Conservation (phyloP, 1,284 basidiomycete genomes). For the Ceratobasidium sp. region DNA sequence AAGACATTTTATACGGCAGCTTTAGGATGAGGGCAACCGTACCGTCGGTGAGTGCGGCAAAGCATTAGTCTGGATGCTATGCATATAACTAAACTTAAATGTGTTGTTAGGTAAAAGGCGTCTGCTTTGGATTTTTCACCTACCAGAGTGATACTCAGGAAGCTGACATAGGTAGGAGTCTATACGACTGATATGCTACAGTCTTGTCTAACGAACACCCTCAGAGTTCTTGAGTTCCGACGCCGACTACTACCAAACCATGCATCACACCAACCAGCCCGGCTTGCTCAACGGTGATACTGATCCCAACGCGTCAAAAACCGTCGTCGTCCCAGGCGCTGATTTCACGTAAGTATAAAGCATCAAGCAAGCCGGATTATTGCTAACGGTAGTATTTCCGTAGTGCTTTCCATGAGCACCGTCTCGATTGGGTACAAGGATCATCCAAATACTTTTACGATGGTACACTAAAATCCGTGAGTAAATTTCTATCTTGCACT, state of each 20-base stretch:
- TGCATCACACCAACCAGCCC: constrained; percentile 48
- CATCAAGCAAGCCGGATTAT: background rate
- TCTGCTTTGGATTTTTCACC: constrained; percentile 46
- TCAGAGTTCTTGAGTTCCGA: constrained; percentile 46
- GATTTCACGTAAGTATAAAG: constrained; percentile 46
- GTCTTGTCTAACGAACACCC: background rate
- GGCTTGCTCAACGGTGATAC: constrained; percentile 45
- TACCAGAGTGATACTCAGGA: constrained; percentile 40
- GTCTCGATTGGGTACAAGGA: constrained; percentile 46
- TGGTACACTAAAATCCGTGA: constrained; percentile 38
- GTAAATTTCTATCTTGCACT: background rate
- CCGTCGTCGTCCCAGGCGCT: constrained; percentile 37
- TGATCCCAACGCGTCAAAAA: constrained; percentile 44
- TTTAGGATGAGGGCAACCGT: constrained; percentile 48
- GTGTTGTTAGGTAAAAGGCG: constrained; percentile 41
- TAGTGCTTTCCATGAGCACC: constrained; percentile 47
- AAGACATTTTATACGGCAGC: constrained; percentile 46
- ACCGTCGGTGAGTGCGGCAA: constrained; percentile 35
- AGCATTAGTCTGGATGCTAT: background rate
- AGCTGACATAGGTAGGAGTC: constrained; percentile 41
- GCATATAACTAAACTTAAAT: background rate
- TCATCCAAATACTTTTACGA: constrained; percentile 45
- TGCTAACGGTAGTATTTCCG: background rate
- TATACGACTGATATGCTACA: background rate
- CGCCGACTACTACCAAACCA: constrained; percentile 44